Conservation (phyloP, 352 stramenopile genomes). For the Pythium plurisporium region DNA sequence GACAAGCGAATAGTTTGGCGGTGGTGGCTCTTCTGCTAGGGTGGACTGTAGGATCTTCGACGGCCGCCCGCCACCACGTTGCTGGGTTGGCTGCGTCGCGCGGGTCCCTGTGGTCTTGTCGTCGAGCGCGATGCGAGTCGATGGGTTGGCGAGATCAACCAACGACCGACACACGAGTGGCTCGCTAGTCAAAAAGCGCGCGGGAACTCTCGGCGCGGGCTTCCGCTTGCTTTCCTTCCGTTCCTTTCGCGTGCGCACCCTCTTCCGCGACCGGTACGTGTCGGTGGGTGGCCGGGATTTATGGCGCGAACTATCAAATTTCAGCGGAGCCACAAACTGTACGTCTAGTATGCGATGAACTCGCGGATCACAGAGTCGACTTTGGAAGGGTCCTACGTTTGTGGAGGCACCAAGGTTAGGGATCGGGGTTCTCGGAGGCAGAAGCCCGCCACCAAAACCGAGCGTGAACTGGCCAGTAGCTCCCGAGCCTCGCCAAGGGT, state of each 20-base stretch:
- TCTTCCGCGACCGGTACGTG: constrained; percentile 20
- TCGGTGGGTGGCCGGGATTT: background rate
- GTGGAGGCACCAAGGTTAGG: constrained; percentile 4
- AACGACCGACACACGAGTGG: background rate
- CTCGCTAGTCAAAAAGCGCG: constrained; percentile 13
- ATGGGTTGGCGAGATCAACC: background rate
- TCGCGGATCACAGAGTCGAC: constrained; percentile 9
- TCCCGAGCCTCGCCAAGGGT: background rate
- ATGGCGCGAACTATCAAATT: constrained; percentile 24
- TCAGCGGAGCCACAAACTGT: background rate
- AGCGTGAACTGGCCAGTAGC: constrained; percentile 20
- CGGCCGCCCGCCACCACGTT: background rate
- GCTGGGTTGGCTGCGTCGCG: too few species aligned
- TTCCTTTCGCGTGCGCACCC: constrained; percentile 23
- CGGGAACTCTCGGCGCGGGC: background rate
- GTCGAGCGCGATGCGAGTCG: background rate
- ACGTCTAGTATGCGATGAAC: constrained; percentile 11
- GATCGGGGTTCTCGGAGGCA: constrained; percentile 4
- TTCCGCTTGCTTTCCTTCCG: constrained; percentile 17
- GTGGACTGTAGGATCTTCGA: background rate
- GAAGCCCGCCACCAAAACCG: background rate
- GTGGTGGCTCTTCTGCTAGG: background rate
- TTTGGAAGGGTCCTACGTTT: constrained; percentile 6
- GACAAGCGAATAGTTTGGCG: constrained; percentile 4
- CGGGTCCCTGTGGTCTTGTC: constrained; percentile 4